Evolutionary conservation across 2,329 filamentous ascomycete species (phyloP).

Genomic region (Neofusicoccum laricinum): DNA sequence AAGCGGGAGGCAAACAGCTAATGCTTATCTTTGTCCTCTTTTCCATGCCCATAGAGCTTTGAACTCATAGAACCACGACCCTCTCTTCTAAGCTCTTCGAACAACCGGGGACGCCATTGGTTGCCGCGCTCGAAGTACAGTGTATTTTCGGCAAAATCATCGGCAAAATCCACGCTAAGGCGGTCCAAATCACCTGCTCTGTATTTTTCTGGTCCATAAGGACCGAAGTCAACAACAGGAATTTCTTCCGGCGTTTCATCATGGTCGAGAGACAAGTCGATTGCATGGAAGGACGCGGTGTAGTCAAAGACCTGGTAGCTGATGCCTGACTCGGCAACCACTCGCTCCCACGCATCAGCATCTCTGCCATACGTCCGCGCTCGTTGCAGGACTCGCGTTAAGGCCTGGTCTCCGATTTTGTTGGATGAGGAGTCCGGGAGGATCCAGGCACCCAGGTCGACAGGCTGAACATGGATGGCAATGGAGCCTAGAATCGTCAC

Average conservation of each 20-base stretch:
- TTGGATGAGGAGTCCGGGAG: neutral
- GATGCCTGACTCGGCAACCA: neutral
- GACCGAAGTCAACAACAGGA: neutral
- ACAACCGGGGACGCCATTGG: neutral
- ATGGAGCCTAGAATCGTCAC: neutral
- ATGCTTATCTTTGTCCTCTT: neutral
- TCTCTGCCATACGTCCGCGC: neutral
- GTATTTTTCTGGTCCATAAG: neutral
- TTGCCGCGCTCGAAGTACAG: neutral
- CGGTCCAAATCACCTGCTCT: neutral
- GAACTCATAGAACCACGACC: neutral
- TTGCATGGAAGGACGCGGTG: neutral
- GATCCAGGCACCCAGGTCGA: neutral
- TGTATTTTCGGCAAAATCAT: neutral
- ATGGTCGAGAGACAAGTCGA: neutral
- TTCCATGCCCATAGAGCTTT: neutral
- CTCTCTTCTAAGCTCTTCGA: neutral
- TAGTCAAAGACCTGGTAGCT: neutral
- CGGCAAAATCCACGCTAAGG: neutral
- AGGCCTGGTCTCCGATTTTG: neutral
- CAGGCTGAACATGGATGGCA: neutral
- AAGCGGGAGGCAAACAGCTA: too few relatives aligned
- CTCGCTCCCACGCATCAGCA: neutral
- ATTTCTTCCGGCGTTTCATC: neutral
- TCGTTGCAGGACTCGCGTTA: neutral